Evolutionary conservation across 345 rosid species (phyloP).

Genomic region (Iberis pinnata): DNA sequence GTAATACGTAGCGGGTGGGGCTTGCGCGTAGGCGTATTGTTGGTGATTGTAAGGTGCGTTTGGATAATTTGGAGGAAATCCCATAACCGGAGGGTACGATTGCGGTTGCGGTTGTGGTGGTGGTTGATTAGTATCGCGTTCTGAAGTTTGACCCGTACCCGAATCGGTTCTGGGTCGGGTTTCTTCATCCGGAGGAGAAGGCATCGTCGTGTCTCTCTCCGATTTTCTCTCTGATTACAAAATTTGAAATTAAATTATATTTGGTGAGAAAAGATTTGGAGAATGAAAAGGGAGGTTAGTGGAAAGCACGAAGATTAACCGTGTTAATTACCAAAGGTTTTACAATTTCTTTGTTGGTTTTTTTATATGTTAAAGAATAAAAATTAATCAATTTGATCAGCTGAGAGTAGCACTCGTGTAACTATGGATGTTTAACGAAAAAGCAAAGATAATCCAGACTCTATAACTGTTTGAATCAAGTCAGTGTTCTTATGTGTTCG

Average conservation of each 20-base stretch:
- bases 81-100: constrained; percentile 27
- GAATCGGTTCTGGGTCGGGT: constrained; percentile 25
- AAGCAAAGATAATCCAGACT: no score
- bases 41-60: constrained; percentile 15
- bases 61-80: constrained; percentile 29
- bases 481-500: no score
- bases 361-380: not conserved
- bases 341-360: not conserved
- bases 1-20: constrained; percentile 44
- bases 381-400: no score
- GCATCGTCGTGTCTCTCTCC: constrained; percentile 18
- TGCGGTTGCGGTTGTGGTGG: constrained; percentile 14
- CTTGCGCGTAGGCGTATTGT: constrained; percentile 27
- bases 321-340: no score
- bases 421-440: no score
- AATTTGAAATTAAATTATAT: not conserved
- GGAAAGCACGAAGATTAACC: constrained; percentile 22
- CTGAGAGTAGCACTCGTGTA: no score
- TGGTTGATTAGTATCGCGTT: constrained; percentile 24
- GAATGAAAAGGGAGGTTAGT: constrained; percentile 15
- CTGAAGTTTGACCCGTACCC: constrained; percentile 23
- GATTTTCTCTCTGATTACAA: not conserved
- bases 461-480: no score
- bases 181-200: constrained; percentile 31
- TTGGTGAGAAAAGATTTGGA: constrained; percentile 9